Percentiles rank a stretch among this genome's conserved stretches.
Evolutionary conservation across 2,329 filamentous ascomycete species (phyloP).

Genomic region (Claviceps sp.): DNA sequence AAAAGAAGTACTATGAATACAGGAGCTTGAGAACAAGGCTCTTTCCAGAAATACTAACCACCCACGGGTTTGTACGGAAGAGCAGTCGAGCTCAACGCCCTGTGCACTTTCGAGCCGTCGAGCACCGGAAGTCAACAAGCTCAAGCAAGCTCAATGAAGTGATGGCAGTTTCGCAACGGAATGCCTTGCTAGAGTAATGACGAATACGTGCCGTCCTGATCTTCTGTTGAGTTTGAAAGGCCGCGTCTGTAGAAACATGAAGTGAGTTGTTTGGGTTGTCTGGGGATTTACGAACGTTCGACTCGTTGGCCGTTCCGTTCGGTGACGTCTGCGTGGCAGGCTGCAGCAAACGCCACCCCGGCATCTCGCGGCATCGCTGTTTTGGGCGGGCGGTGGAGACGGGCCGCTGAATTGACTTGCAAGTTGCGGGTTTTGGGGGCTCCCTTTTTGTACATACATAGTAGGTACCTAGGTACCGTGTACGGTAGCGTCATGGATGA

Average conservation of each 20-base stretch:
- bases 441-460: not conserved
- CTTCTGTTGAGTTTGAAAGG: too few species aligned
- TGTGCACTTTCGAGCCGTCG: too few species aligned
- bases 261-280: too few species aligned
- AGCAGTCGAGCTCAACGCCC: too few species aligned
- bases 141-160: not conserved
- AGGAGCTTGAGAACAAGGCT: too few species aligned
- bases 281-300: too few species aligned
- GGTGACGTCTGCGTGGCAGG: not conserved
- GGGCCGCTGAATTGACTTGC: not conserved
- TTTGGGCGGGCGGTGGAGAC: conserved; percentile 9
- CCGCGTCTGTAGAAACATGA: too few species aligned
- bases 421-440: not conserved
- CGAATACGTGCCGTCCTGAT: not conserved
- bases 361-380: not conserved
- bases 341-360: not conserved
- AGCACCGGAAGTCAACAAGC: too few species aligned
- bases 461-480: too few species aligned
- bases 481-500: not conserved
- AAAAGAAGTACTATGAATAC: too few species aligned
- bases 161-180: not conserved
- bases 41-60: too few species aligned
- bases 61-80: too few species aligned
- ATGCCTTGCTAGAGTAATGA: not conserved
- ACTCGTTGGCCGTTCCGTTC: not conserved